Base-by-base conservation (phyloP, 2,329 filamentous ascomycete genomes). In the Ascomycota sp. region DNA sequence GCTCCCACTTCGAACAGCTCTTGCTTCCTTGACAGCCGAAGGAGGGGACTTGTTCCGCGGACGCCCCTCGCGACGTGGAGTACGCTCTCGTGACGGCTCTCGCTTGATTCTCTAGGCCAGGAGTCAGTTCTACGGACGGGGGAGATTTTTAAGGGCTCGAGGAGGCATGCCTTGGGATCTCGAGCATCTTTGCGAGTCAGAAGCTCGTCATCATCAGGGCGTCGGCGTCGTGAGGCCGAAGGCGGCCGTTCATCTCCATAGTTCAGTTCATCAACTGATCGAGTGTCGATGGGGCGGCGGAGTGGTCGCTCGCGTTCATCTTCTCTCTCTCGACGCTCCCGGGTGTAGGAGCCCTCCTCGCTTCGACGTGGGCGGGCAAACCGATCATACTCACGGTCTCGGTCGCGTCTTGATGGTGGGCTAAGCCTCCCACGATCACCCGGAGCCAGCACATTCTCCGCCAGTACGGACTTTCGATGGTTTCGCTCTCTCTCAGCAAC, bases 401-500 rank as follows among this genome's bases (percentile, higher is more conserved):
- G 29, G 29, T 30, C 29, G 11, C 58, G 58, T 27, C 54, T 42
- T 44, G 53, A 45, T 47, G 59, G 44, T 43, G 58, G 46, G 42
- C 61, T 52, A 36, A 57, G 36, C 40, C 60, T 52, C 41, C 57
- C 59, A 39, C 62, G 63, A 40, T 70, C 66, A 30, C 46, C 50
- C 34, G 64, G 64, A 34, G 64, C 64, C 35, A 74, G 51, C 13
- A 72, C 54, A 42, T 61, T 68, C 45, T 74, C 70, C 41, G 76
- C 78, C 57, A 72, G 72, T 49, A 67, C 72, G 31, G 71, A 64
- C 57, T 89, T 91, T 52, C 81, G 75, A 56, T 92, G 91, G 45
- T 91, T 84, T 42, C 84, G 77, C 57, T 95, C 91, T 32, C 91
- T 76, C 50, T 92, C 84, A 37, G 84, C 83, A 49, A 89, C 84